A percentile compares a stretch with the other conserved stretches of the same genome.
Evolutionary conservation across 495 filamentous ascomycete species (phyloP).

Genomic region (Corynascus novoguineensis): DNA sequence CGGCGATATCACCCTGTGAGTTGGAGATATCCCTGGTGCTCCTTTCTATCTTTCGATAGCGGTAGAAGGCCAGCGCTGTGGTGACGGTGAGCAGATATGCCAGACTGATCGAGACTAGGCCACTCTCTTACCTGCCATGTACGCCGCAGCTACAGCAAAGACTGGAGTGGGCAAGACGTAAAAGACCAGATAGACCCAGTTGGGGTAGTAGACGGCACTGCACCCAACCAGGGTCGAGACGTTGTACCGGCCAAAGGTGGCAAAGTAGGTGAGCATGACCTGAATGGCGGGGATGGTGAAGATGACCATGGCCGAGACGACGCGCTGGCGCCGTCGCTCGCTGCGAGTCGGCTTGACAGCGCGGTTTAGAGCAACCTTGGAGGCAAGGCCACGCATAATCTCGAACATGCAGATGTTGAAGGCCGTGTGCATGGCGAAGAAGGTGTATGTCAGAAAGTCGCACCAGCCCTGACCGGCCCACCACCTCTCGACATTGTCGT

Average conservation of each 20-base stretch:
- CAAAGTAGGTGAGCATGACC: constrained; percentile 61
- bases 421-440: constrained; percentile 47
- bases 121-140: constrained; percentile 63
- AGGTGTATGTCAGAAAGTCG: constrained; percentile 70
- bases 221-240: constrained; percentile 74
- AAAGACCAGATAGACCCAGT: constrained; percentile 66
- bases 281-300: constrained; percentile 60
- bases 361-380: constrained; percentile 59
- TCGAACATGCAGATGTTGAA: constrained; percentile 59
- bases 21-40: constrained; percentile 56
- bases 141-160: constrained; percentile 55
- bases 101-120: background rate
- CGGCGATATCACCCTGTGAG: constrained; percentile 38
- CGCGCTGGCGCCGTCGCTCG: constrained; percentile 48
- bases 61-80: constrained; percentile 58
- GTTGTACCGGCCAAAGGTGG: constrained; percentile 65
- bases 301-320: constrained; percentile 63
- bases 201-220: constrained; percentile 54
- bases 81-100: constrained; percentile 13
- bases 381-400: constrained; percentile 72
- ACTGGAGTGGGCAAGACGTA: constrained; percentile 62
- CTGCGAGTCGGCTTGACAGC: constrained; percentile 46
- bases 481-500: constrained; percentile 60
- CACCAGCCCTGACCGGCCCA: constrained; percentile 74
- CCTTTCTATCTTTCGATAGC: constrained; percentile 61